phyloP scores from a whole-genome alignment of 2,329 filamentous ascomycete genomes.

The Fusarium chaquense region DNA sequence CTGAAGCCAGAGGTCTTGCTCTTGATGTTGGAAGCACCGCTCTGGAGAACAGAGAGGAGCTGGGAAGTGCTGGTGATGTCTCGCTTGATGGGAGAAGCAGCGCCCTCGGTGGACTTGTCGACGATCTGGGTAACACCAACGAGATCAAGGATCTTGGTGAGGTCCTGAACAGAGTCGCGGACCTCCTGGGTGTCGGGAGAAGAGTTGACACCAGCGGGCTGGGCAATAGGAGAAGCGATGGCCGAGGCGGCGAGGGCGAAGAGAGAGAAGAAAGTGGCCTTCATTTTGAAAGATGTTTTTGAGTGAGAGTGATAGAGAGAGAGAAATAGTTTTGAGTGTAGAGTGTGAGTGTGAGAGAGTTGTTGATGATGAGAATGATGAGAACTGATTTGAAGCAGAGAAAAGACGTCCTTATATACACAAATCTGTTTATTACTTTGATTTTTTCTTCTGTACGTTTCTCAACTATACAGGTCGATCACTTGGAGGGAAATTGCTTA shows the following conservation, averaged over 20 bases:
- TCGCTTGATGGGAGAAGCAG: constrained; percentile 6
- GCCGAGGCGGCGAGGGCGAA: constrained; percentile 41
- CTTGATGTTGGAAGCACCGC: constrained; percentile 10
- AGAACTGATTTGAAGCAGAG: not conserved
- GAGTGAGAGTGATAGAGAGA: not conserved
- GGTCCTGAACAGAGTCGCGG: not conserved
- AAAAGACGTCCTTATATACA: constrained; percentile 19
- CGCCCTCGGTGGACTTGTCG: not conserved
- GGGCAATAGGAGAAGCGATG: constrained; percentile 35
- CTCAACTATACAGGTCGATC: not conserved
- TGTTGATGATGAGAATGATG: constrained; percentile 19
- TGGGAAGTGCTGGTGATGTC: not conserved
- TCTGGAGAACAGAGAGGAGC: constrained; percentile 21
- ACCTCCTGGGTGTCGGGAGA: constrained; percentile 16
- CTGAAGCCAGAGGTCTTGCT: constrained; percentile 18
- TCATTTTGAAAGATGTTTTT: constrained; percentile 38
- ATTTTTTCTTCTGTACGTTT: not conserved
- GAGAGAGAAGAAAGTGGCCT: constrained; percentile 44
- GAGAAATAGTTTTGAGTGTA: not conserved
- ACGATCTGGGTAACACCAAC: constrained; percentile 15
- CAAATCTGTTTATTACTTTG: not conserved
- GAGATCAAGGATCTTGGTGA: constrained; percentile 1
- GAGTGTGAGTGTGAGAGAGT: constrained; percentile 3
- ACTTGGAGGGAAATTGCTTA: not conserved
- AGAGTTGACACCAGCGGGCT: not conserved